A percentile compares a stretch with the other conserved stretches of the same genome.
These are phyloP conservation scores for Chlorophyllum brunneum DNA, from an alignment of 768 basidiomycete species.

Conservation along the genomic window DNA sequence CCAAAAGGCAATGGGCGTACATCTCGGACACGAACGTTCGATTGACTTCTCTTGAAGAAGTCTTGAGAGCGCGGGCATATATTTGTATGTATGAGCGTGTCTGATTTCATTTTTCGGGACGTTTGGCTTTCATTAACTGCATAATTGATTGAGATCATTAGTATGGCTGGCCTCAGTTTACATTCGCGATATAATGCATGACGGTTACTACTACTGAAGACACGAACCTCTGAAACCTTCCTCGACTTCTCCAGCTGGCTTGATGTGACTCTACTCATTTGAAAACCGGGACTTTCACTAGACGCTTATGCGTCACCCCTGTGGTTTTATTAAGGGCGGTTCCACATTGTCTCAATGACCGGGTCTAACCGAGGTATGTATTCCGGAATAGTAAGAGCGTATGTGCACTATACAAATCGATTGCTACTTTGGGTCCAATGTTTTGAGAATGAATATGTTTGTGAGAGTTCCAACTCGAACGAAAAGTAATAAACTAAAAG, in stretches of 20 bases:
- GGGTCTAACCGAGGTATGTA: too few species aligned
- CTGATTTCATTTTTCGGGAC: slow-evolving; percentile 22
- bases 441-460: neutral
- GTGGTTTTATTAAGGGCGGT: too few species aligned
- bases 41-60: slow-evolving; percentile 79
- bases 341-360: too few species aligned
- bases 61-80: slow-evolving; percentile 88
- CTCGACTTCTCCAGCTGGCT: too few species aligned
- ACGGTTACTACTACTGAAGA: too few species aligned
- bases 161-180: too few species aligned
- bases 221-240: too few species aligned
- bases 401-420: neutral
- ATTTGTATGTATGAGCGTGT: slow-evolving; percentile 89
- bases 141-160: too few species aligned
- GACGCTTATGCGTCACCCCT: too few species aligned
- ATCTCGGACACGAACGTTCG: slow-evolving; percentile 89
- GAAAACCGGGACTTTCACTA: too few species aligned
- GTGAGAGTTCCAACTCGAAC: neutral
- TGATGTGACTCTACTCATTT: too few species aligned
- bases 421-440: neutral
- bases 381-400: neutral
- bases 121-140: neutral
- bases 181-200: too few species aligned
- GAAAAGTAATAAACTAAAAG: neutral
- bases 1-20: slow-evolving; percentile 78